A percentile compares a stretch with the other conserved stretches of the same genome.
Evolutionary conservation across 1,284 basidiomycete species (phyloP).

Genomic region (Cystobasidium pallidum): DNA sequence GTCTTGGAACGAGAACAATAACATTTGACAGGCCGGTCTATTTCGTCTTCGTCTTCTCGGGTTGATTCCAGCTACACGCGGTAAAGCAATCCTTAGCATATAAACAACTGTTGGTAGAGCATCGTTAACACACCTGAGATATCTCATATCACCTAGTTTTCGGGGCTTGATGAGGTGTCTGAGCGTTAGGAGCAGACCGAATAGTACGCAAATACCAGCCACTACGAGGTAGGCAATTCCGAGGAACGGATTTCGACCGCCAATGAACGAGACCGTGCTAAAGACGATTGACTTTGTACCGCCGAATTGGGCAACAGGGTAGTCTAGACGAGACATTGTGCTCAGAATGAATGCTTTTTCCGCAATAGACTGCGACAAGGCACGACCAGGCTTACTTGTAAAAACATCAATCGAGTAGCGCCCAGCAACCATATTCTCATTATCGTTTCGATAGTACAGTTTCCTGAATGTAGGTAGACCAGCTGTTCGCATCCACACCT

Average conservation of each 20-base stretch:
- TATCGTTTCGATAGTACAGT: constrained; percentile 88
- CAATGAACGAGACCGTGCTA: constrained; percentile 96
- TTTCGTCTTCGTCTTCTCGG: constrained; percentile 33
- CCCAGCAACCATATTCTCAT: constrained; percentile 71
- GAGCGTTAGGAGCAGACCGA: constrained; percentile 85
- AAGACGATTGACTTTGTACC: constrained; percentile 97
- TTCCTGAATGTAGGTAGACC: constrained; percentile 96
- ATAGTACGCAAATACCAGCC: constrained; percentile 79
- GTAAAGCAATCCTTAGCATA: neutral
- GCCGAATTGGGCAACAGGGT: constrained; percentile 85
- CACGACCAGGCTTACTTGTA: constrained; percentile 70
- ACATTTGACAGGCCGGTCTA: neutral
- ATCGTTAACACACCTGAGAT: constrained; percentile 35
- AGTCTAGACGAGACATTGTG: constrained; percentile 66
- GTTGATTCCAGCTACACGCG: constrained; percentile 39
- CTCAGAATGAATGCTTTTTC: neutral
- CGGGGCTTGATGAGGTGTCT: constrained; percentile 91
- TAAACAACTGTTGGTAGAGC: neutral
- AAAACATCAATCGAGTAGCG: constrained; percentile 75
- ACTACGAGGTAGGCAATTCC: constrained; percentile 95
- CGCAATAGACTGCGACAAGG: too few species aligned
- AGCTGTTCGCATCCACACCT: constrained; percentile 99
- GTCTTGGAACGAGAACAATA: neutral
- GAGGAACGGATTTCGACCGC: constrained; percentile 95
- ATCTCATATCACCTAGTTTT: constrained; percentile 62